Base-by-base conservation (phyloP, 176 grass and related monocot genomes). In the Zizania latifolia region DNA sequence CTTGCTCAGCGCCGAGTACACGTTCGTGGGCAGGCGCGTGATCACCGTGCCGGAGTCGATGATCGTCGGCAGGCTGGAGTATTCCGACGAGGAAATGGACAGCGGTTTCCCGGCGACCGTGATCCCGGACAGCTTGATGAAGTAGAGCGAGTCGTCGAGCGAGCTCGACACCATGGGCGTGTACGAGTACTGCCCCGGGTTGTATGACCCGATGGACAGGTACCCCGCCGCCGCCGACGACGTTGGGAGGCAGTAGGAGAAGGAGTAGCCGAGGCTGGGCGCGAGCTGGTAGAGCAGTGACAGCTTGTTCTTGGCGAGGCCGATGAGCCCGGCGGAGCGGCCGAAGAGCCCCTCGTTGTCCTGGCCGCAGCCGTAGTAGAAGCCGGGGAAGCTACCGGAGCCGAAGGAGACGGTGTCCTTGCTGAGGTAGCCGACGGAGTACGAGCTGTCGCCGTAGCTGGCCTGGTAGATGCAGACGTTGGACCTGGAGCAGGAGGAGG, bases 11-110 rank as follows among this genome's bases (percentile, higher is more conserved):
- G 86, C 93, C 19, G 63, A 23, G 76, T 96, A 85, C n/a, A 96
- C 89, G 43, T 73, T 63, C 33, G 75, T 65, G 4, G 93, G 93
- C 27, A 96, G 78, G 4, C 93, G 81, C 19, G 89, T 80, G 74
- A 92, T 92, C 86, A 96, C 93, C 3, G 93, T 96, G 50, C 93
- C 93, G 0, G 93, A 96, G 84, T 96, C 93, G 2, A 96, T 87
- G 87, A 96, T 90, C 16, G 89, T 96, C 4, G 93, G 86, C 39
- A 65, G 58, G 56, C 63, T 82, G 24, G 21, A 2, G 66, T 92
- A 96, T 71, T 77, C 86, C 23, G 93, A 85, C 37, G 74, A 27
- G 6, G 93, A 41, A 11, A 92, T 48, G 0, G 74, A 19, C 4
- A 89, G 75, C 16, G 78, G 32, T 34, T 14, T 69, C 5, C 86